These are phyloP conservation scores for Suhomyces kunorum DNA, from an alignment of 1,139 yeast species.

Conservation along the genomic window DNA sequence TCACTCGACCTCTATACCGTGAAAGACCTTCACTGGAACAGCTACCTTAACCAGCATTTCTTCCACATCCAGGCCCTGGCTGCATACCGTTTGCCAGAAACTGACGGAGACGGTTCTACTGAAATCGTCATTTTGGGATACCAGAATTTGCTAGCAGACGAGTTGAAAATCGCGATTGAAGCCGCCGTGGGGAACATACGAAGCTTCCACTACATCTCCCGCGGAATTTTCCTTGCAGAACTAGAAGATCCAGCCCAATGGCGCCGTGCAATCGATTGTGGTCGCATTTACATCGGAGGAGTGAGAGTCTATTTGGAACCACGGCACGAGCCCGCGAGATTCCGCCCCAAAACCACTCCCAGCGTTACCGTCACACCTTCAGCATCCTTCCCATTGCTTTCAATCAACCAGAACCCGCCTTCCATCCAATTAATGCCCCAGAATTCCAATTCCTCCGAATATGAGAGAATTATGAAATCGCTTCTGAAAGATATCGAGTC, in stretches of 20 bases:
- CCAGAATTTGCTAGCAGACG: too few species aligned
- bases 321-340: too few species aligned
- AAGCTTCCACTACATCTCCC: too few species aligned
- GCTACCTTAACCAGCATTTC: neutral
- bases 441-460: neutral
- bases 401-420: too few species aligned
- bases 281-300: neutral
- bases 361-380: too few species aligned
- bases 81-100: too few species aligned
- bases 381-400: too few species aligned
- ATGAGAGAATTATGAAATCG: slow-evolving; percentile 1
- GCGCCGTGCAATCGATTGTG: neutral
- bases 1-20: neutral
- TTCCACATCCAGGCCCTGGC: neutral
- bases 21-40: neutral
- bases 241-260: neutral
- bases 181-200: too few species aligned
- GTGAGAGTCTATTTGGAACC: neutral
- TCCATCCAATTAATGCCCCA: neutral
- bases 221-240: neutral
- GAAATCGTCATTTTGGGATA: too few species aligned
- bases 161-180: too few species aligned
- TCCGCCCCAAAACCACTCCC: too few species aligned
- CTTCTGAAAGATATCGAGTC: slow-evolving; percentile 4
- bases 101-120: too few species aligned